Conservation (phyloP, 179 eudicot genomes). For the Beta macrorhiza region DNA sequence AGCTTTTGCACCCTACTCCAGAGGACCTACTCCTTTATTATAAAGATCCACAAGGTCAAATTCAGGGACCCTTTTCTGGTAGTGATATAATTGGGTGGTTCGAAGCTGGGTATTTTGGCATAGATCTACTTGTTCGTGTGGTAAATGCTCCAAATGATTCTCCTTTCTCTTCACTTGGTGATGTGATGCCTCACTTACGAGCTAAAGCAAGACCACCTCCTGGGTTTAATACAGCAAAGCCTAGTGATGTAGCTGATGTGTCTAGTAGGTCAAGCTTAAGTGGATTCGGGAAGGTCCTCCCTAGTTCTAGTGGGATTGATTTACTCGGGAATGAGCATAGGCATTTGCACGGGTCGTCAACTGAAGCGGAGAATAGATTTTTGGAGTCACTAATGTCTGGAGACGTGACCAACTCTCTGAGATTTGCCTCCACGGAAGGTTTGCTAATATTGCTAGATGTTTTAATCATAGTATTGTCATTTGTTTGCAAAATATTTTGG, state of each 20-base stretch:
- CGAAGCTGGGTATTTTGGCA: conserved; percentile 94
- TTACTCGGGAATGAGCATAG: conserved; percentile 48
- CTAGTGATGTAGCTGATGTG: conserved; percentile 47
- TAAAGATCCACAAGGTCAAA: conserved; percentile 88
- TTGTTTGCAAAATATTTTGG: not conserved
- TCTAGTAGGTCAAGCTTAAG: conserved; percentile 46
- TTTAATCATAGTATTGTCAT: not conserved
- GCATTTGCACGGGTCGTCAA: conserved; percentile 45
- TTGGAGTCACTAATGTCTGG: conserved; percentile 89
- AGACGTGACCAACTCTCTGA: conserved; percentile 42
- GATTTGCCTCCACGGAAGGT: conserved; percentile 79
- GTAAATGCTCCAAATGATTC: conserved; percentile 69
- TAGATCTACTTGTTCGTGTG: conserved; percentile 78
- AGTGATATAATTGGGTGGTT: conserved; percentile 94
- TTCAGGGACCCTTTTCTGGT: conserved; percentile 96
- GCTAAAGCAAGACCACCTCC: conserved; percentile 91
- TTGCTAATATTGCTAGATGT: conserved; percentile 4
- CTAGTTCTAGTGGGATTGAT: conserved; percentile 45
- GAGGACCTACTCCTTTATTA: conserved; percentile 82
- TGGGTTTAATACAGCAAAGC: conserved; percentile 70
- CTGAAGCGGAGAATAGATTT: conserved; percentile 80
- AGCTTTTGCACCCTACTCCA: conserved; percentile 55
- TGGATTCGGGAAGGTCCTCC: conserved; percentile 47
- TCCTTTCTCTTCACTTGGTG: conserved; percentile 74
- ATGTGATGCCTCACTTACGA: conserved; percentile 93